Evolutionary conservation across 2,329 filamentous ascomycete genomes (phyloP).

Genomic region (Fusarium sororula): DNA sequence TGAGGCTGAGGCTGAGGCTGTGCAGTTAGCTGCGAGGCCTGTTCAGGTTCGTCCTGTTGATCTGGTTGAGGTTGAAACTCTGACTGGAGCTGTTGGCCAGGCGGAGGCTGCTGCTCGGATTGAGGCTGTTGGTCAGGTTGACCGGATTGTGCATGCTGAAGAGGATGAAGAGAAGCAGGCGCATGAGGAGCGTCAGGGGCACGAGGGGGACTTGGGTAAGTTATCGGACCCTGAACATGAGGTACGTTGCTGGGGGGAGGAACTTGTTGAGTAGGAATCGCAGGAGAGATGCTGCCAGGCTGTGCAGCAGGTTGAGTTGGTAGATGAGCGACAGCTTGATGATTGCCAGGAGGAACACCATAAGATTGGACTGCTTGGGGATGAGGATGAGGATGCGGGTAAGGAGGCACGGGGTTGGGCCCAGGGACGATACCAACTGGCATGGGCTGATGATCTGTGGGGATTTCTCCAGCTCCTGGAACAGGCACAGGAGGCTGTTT

Average conservation of each 20-base stretch:
- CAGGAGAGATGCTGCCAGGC: not conserved
- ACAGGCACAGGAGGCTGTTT: slow-evolving; percentile 51
- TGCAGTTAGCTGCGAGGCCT: not conserved
- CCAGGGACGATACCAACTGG: not conserved
- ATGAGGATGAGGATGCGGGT: slow-evolving; percentile 11
- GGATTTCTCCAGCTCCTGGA: slow-evolving; percentile 14
- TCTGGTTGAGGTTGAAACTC: not conserved
- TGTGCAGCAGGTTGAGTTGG: slow-evolving; percentile 1
- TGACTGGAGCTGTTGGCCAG: not conserved
- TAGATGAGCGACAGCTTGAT: not conserved
- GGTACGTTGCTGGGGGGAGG: not conserved
- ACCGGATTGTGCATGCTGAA: slow-evolving; percentile 22
- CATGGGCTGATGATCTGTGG: slow-evolving; percentile 18
- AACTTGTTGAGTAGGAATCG: not conserved
- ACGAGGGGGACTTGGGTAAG: slow-evolving; percentile 36
- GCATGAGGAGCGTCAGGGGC: slow-evolving; percentile 22
- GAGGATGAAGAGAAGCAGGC: slow-evolving; percentile 34
- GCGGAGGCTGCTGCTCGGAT: slow-evolving; percentile 12
- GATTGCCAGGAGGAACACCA: not conserved
- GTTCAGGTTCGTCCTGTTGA: not conserved
- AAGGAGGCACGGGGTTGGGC: slow-evolving; percentile 3
- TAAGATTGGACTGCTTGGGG: slow-evolving; percentile 8
- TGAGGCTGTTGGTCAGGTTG: slow-evolving; percentile 5
- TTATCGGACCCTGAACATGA: slow-evolving; percentile 4
- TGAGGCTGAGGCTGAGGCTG: not conserved